These are phyloP conservation scores for Platanthera zijinensis DNA, from an alignment of 106 monocot genomes.

Conservation along the genomic window DNA sequence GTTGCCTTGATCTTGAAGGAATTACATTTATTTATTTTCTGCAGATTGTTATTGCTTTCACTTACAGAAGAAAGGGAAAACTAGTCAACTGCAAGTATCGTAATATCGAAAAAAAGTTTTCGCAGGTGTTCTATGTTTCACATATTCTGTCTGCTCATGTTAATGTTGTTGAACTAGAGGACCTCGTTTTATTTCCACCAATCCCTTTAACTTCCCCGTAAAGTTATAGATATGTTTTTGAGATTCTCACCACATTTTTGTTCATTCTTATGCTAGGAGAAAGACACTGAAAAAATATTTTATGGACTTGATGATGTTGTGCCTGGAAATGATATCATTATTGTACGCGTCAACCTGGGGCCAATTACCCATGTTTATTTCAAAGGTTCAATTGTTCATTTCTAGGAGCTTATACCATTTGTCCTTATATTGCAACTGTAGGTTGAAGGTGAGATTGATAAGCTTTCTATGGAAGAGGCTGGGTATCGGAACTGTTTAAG, in stretches of 20 bases:
- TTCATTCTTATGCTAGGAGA: slow-evolving; percentile 48
- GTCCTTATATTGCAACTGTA: slow-evolving; percentile 6
- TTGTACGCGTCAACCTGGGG: slow-evolving; percentile 37
- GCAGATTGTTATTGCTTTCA: slow-evolving; percentile 79
- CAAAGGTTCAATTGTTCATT: neutral
- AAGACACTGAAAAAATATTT: slow-evolving; percentile 65
- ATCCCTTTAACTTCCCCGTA: neutral
- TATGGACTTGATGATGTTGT: slow-evolving; percentile 92
- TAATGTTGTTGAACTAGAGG: neutral
- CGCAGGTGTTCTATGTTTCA: slow-evolving; percentile 39
- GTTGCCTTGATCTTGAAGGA: neutral
- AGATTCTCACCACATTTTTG: slow-evolving; percentile 9
- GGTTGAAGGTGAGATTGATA: slow-evolving; percentile 87
- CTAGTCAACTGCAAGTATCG: slow-evolving; percentile 92
- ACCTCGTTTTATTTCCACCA: neutral
- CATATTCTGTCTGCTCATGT: neutral
- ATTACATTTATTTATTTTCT: slow-evolving; percentile 4
- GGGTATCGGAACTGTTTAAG: slow-evolving; percentile 69
- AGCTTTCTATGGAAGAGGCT: slow-evolving; percentile 76
- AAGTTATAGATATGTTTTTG: neutral
- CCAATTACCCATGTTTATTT: slow-evolving; percentile 2
- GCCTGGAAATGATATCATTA: slow-evolving; percentile 54
- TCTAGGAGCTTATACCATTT: neutral
- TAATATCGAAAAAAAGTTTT: slow-evolving; percentile 59
- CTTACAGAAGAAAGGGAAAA: slow-evolving; percentile 60